Conservation (phyloP, 2,329 filamentous ascomycete species). For the Phialophora macrospora region DNA sequence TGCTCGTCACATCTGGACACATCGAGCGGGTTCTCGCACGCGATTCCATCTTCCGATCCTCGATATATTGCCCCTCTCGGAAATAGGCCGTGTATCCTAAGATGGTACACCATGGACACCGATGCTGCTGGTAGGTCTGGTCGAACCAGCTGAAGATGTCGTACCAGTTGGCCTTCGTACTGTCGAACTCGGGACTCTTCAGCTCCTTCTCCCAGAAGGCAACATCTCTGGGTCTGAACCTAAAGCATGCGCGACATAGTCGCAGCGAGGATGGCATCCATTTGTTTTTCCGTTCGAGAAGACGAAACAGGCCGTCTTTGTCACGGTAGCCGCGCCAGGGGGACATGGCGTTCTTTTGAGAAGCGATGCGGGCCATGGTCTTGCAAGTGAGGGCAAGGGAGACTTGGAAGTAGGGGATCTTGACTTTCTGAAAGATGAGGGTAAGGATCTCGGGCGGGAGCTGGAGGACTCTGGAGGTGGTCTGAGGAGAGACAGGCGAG, state of each 20-base stretch:
- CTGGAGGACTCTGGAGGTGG: conserved; percentile 21
- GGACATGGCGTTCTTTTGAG: conserved; percentile 19
- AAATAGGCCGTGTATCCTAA: conserved; percentile 17
- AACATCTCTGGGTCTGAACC: conserved; percentile 12
- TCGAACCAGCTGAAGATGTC: conserved; percentile 31
- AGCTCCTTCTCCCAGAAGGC: conserved; percentile 26
- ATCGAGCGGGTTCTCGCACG: not conserved
- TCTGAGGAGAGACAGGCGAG: conserved; percentile 11
- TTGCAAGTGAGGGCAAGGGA: conserved; percentile 35
- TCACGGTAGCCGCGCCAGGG: conserved; percentile 35
- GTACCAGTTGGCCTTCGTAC: conserved; percentile 21
- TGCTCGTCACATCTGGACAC: conserved; percentile 8
- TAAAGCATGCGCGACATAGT: conserved; percentile 33
- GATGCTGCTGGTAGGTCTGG: conserved; percentile 3
- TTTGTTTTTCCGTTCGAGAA: conserved; percentile 28
- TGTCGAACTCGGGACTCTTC: conserved; percentile 19
- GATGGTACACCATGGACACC: conserved; percentile 27
- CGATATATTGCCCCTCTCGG: conserved; percentile 12
- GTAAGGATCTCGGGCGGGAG: conserved; percentile 33
- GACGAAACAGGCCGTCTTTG: conserved; percentile 33
- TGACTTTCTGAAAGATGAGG: conserved; percentile 26
- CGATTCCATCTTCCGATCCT: not conserved
- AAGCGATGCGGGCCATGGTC: conserved; percentile 25
- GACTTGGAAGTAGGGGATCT: conserved; percentile 33
- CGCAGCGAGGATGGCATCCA: conserved; percentile 25